Evolutionary conservation across 495 filamentous ascomycete genomes (phyloP), one percentile per base, ranked within the genome.

Genomic region (Penicillium salamii): DNA sequence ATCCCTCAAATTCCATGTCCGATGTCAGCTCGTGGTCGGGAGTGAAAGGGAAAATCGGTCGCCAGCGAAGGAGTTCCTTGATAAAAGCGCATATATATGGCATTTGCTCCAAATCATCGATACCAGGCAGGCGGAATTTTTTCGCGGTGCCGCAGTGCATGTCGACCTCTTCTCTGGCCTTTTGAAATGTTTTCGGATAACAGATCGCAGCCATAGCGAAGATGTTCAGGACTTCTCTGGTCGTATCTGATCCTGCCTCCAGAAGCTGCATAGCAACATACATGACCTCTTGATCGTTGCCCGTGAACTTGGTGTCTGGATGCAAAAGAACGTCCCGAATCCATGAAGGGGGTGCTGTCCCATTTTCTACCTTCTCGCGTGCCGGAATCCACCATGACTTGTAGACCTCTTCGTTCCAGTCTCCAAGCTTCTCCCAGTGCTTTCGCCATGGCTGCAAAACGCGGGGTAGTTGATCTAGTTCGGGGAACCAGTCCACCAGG

Each of bases 1-100:
- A 78, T 11, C 72, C 74, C 38, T 78, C 77, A 42, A 76, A 80
- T 37, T 78, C 72, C 53, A 80, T 61, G 40, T 80, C 73, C 33
- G 70, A 52, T 2, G 65, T 75, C 7, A 71, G 49, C n/a, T 35
- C 29, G 38, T 66, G 61, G 11, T 60, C 51, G 4, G 65, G 63
- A 1, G 62, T 55, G 29, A 65, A 57, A 5, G 57, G 60, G 15
- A 72, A 57, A 15, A 58, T 68, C 3, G 65, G 65, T 28, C 69
- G 31, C 69, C 69, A 72, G 5, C 69, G 63, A 11, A 69, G 46
- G 1, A 65, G 18, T 39, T 70, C 69, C 32, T 72, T 72, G 21
- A 67, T 54, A 13, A 64, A 24, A 6, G 63, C 67, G 31, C 42
- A 53, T 4, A 67, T 51, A 26, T 69, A 72, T 0, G 63, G 67